Conservation (phyloP, 225 moss, liverwort and hornwort genomes). For the Pseudisothecium myosuroides region DNA sequence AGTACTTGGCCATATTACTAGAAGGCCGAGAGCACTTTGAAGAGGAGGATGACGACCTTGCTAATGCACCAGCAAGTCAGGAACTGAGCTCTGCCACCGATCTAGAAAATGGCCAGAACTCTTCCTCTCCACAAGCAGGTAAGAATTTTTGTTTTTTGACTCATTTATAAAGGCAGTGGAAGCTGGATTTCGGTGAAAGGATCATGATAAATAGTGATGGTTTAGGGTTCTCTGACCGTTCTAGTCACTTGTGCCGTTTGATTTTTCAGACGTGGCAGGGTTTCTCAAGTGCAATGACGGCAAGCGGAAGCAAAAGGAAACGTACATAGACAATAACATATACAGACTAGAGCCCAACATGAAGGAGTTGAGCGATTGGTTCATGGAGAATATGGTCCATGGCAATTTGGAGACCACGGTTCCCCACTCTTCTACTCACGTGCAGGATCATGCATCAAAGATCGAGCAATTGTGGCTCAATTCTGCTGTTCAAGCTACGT, state of each 20-base stretch:
- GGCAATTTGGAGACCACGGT: conserved; percentile 39
- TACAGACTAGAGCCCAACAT: conserved; percentile 52
- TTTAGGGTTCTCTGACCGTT: background rate
- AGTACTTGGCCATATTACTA: conserved; percentile 65
- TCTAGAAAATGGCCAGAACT: background rate
- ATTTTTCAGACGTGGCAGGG: conserved; percentile 4
- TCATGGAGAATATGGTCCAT: conserved; percentile 56
- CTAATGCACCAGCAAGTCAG: conserved; percentile 3
- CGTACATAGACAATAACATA: conserved; percentile 7
- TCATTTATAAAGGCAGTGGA: background rate
- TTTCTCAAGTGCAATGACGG: conserved; percentile 1
- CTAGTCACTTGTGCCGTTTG: background rate
- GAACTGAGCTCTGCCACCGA: conserved; percentile 8
- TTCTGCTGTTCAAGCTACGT: conserved; percentile 76
- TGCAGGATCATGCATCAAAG: conserved; percentile 40
- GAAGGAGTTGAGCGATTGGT: conserved; percentile 69
- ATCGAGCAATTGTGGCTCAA: conserved; percentile 72
- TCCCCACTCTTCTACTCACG: conserved; percentile 12
- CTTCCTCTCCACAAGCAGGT: conserved; percentile 20
- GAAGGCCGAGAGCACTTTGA: conserved; percentile 96
- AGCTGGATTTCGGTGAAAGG: background rate
- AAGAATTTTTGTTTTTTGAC: background rate
- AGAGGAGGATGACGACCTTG: conserved; percentile 69
- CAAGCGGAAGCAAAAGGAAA: conserved; percentile 3
- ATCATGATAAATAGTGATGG: background rate